These are phyloP conservation scores for Venturia asperata DNA, from an alignment of 2,329 filamentous ascomycete species.

Conservation along the genomic window DNA sequence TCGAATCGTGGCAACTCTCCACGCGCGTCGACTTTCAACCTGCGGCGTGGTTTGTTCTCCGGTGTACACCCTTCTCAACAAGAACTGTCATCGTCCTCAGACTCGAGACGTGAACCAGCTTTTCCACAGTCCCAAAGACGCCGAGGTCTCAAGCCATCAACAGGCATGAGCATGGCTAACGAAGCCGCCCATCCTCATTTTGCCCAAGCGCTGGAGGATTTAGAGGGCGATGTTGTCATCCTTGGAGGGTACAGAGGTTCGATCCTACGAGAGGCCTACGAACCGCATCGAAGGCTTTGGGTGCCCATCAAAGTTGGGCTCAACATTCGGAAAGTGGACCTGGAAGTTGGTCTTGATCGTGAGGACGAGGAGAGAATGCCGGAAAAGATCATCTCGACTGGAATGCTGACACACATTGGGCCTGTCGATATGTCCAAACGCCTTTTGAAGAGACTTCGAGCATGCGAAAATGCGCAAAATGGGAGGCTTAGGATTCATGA, in stretches of 20 bases:
- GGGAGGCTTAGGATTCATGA: conserved; percentile 76
- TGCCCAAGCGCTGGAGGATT: conserved; percentile 52
- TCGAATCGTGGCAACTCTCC: background rate
- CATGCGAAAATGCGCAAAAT: conserved; percentile 63
- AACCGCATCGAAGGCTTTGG: conserved; percentile 83
- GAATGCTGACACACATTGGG: conserved; percentile 86
- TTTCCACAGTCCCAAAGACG: background rate
- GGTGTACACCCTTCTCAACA: background rate
- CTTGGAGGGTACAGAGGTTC: conserved; percentile 89
- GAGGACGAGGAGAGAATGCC: conserved; percentile 81
- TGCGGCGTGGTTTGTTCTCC: background rate
- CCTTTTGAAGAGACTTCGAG: conserved; percentile 68
- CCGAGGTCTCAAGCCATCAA: background rate
- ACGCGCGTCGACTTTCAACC: conserved; percentile 7
- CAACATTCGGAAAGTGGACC: conserved; percentile 83
- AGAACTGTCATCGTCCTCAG: background rate
- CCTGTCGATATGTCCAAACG: conserved; percentile 83
- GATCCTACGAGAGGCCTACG: conserved; percentile 73
- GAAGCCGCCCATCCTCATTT: conserved; percentile 44
- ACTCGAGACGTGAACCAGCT: background rate
- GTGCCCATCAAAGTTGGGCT: conserved; percentile 88
- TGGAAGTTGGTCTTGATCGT: conserved; percentile 74
- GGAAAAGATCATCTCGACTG: conserved; percentile 73
- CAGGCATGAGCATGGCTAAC: conserved; percentile 22
- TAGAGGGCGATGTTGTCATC: conserved; percentile 80